phyloP scores from a whole-genome alignment of 352 stramenopile genomes.

The Globisporangium recalcitrans region DNA sequence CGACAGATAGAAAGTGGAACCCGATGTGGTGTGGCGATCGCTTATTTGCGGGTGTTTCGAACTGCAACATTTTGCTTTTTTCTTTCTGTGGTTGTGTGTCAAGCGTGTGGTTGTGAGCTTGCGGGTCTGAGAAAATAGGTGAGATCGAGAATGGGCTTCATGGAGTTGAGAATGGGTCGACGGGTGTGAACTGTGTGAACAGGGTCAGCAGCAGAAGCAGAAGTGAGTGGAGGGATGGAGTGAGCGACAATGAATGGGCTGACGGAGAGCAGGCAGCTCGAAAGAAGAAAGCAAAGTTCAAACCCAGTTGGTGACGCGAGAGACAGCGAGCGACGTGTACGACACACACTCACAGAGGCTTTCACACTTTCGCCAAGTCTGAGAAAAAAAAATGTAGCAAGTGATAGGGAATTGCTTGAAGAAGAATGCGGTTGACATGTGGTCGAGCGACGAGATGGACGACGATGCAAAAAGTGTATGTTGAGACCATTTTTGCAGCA shows the following conservation, averaged over 20 bases:
- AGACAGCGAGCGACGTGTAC: neutral
- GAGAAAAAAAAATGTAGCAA: slow-evolving; percentile 3
- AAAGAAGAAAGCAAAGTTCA: slow-evolving; percentile 9
- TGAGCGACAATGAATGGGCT: neutral
- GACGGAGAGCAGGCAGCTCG: neutral
- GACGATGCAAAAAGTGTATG: neutral
- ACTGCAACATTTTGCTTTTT: slow-evolving; percentile 12
- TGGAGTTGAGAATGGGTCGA: neutral
- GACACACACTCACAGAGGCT: neutral
- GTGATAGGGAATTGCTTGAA: neutral
- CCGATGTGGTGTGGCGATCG: neutral
- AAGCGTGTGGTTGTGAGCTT: neutral
- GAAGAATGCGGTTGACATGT: neutral
- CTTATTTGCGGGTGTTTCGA: slow-evolving; percentile 4
- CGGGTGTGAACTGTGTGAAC: slow-evolving; percentile 1
- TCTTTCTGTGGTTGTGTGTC: neutral
- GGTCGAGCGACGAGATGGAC: neutral
- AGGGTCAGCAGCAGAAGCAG: no score
- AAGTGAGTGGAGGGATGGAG: neutral
- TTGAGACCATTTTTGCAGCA: neutral
- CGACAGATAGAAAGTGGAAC: neutral
- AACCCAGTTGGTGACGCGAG: slow-evolving; percentile 4
- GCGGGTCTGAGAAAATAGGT: neutral
- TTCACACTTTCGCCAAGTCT: neutral
- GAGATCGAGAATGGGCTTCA: neutral